Base-by-base conservation (phyloP, 2,329 filamentous ascomycete genomes). In the Sporothrix pallida region DNA sequence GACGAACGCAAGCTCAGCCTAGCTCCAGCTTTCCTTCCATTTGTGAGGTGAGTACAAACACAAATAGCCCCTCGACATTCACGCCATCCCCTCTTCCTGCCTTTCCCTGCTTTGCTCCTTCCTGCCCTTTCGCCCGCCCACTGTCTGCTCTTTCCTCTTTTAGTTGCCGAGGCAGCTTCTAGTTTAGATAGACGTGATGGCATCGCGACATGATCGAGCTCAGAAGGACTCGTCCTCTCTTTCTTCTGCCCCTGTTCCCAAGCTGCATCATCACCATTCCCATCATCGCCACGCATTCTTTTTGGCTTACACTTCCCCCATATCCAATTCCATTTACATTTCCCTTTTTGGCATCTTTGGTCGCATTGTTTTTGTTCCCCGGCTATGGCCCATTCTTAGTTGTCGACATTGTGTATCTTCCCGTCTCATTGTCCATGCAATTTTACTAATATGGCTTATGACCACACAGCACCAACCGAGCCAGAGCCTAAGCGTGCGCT, bases 371-470 rank as follows among this genome's bases (percentile, higher is more conserved):
- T 20, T 23, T 52, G 1, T 52, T 69, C n/a, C 23, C 15, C 10
- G 12, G 17, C 26, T 31, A 68, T 65, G 31, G 65, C 54, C 73
- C 60, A 72, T 72, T 67, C 52, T 65, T 72, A 65, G 54, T 71
- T 62, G 42, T 56, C 46, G 67, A 46, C 70, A 63, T 72, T 65
- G 58, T 54, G 37, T 60, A 58, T 70, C 20, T 0, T 37, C 50
- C n/a, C 52, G 44, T 58, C 44, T 48, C 52, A 70, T 70, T 44
- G 68, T 65, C 71, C 23, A 50, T 72, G 10, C 67, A 54, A 54
- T 69, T 54, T 54, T 69, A 69, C 67, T 69, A 54, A 69, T 52
- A 69, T 73, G 74, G 48, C 31, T 73, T 73, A 73, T 62, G 52
- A 69, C 31, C 62, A 62, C 56, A 42, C 46, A 58, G 48, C 70